Evolutionary conservation across 1,284 basidiomycete species (phyloP), one percentile per base, ranked within the genome.

Genomic region (Leccinum proliferum): DNA sequence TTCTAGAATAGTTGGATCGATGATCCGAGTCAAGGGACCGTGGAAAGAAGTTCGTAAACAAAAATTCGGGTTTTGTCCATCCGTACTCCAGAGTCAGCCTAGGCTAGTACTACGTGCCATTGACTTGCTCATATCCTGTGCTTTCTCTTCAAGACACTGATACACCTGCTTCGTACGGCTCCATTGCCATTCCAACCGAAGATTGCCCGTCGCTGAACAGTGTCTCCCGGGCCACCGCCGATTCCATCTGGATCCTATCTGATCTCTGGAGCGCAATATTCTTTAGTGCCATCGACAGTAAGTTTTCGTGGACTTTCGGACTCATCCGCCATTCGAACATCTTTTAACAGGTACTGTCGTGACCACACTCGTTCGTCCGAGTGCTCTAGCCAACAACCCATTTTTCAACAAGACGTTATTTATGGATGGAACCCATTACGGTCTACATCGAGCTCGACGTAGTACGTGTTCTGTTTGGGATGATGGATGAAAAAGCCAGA

Each of bases 261-360:
- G 90, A 86, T 15, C 77, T 92, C 59, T 92, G 89, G 89, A 87
- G 85, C 68, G 88, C 86, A 50, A 87, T 92, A 29, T 87, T 94
- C 71, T 79, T 94, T 55, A 89, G 89, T 67, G 88, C 92, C 57
- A 82, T 94, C 67, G 92, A 94, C 72, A 90, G 91, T 85, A 34
- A 34, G 5, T 70, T 61, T 59, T 65, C 59, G 35, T 57, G 57
- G 46, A 57, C 64, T 57, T 64, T 11, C 39, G 3, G 10, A 3
- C 48, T 9, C 46, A 48, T 39, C n/a, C 43, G 10, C 21, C 21
- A 21, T 21, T 1, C 29, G n/a, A 37, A 7, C 61, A 61, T 60
- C 61, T 59, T 46, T 58, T 61, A 60, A 57, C 60, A 90, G 88
- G 88, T 63, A 91, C 88, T 5, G 84, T 91, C 67, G 88, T 89